Evolutionary conservation across 2,329 filamentous ascomycete species (phyloP), one percentile per base, ranked within the genome.

Genomic region (Colletotrichum liaoningense): DNA sequence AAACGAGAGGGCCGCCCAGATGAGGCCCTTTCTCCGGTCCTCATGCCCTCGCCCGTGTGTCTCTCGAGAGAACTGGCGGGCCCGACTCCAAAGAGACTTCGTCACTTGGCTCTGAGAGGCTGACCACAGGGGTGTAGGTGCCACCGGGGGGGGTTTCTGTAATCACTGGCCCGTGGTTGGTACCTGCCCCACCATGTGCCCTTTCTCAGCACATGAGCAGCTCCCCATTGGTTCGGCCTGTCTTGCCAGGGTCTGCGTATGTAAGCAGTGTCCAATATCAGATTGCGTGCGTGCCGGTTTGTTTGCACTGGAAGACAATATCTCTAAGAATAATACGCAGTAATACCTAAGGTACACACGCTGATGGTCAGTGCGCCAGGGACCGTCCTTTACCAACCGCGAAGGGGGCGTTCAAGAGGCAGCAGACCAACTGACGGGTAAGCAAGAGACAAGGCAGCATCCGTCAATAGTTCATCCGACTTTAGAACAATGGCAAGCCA

Each of bases 151-250:
- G 69, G 66, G 38, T 19, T 26, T 22, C 24, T 33, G 65, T 63
- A 35, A 59, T 59, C 38, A 69, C 26, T 69, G n/a, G 58, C 63
- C 46, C 35, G 63, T 71, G 56, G 68, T 71, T 72, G 57, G 63
- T 65, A 58, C 35, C 19, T 19, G 57, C 24, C 28, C 65, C 64
- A 58, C 28, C n/a, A 4, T 33, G 2, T 69, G 42, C 57, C 46
- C 65, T 63, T 69, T 72, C 65, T 35, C 30, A 69, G 65, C 52
- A 33, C 57, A 38, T 26, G 30, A 64, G 42, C 54, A 16, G 33
- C 38, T 26, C 30, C 24, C 58, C 42, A 72, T 72, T 72, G 69
- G 69, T 42, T 7, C 33, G 16, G 14, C 3, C 9, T 49, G 1
- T 1, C 24, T 26, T 4, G n/a, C 42, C n/a, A 54, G 38, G 30